Evolutionary conservation across 2,329 filamentous ascomycete genomes (phyloP).

Genomic region (Aureobasidium musti): DNA sequence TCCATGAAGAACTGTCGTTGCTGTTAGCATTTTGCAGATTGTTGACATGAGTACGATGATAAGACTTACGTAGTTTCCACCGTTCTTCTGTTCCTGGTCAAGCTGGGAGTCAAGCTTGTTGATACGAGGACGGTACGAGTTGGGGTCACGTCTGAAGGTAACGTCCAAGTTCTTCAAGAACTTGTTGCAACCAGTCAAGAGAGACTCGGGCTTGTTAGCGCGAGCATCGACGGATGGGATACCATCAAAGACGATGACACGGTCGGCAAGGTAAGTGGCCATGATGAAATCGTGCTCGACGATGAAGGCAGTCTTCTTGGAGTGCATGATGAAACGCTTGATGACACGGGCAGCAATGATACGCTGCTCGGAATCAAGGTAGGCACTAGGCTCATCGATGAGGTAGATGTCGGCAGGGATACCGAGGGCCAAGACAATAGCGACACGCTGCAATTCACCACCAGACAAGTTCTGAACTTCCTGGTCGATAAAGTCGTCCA

Average conservation of each 20-base stretch:
- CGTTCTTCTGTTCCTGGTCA: slow-evolving; percentile 94
- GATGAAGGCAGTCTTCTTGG: slow-evolving; percentile 98
- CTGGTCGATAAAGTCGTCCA: slow-evolving; percentile 99
- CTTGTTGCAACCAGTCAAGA: slow-evolving; percentile 92
- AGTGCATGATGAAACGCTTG: slow-evolving; percentile 99
- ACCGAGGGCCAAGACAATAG: slow-evolving; percentile 94
- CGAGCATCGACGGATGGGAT: slow-evolving; percentile 83
- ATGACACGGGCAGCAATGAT: slow-evolving; percentile 96
- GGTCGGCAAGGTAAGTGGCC: slow-evolving; percentile 79
- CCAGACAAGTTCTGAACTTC: slow-evolving; percentile 99
- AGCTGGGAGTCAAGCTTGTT: slow-evolving; percentile 96
- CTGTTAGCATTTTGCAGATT: slow-evolving; percentile 11
- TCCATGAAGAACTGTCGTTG: slow-evolving; percentile 83
- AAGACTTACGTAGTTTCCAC: slow-evolving; percentile 80
- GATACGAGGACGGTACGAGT: slow-evolving; percentile 94
- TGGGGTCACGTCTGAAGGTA: slow-evolving; percentile 96
- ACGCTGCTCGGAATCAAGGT: slow-evolving; percentile 98
- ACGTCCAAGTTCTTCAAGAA: slow-evolving; percentile 97
- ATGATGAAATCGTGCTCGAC: slow-evolving; percentile 99
- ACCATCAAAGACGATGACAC: slow-evolving; percentile 98
- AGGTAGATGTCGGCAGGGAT: slow-evolving; percentile 97
- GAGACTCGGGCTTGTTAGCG: slow-evolving; percentile 86
- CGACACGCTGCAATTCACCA: slow-evolving; percentile 99
- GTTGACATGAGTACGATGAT: not conserved
- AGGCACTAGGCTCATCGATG: slow-evolving; percentile 96